These are phyloP conservation scores for Aspergillus sp. DNA, from an alignment of 2,329 filamentous ascomycete species.

Conservation along the genomic window DNA sequence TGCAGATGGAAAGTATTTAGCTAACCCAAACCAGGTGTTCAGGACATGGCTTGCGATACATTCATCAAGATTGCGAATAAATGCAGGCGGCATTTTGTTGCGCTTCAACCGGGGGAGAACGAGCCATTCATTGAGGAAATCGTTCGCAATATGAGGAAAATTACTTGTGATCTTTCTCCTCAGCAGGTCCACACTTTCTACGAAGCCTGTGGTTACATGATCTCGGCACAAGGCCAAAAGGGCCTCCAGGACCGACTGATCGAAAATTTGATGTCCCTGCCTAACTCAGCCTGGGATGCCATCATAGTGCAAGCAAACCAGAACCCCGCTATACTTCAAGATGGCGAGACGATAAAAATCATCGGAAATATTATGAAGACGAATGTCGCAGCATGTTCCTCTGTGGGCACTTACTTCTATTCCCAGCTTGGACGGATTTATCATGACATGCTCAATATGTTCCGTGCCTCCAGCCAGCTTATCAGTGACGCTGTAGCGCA, in stretches of 20 bases:
- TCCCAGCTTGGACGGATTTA: slow-evolving; percentile 97
- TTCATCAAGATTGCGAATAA: slow-evolving; percentile 99
- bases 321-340: slow-evolving; percentile 83
- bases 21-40: slow-evolving; percentile 66
- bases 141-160: slow-evolving; percentile 90
- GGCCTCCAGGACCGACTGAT: slow-evolving; percentile 89
- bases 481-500: slow-evolving; percentile 89
- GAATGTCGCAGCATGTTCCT: slow-evolving; percentile 96
- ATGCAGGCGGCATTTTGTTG: slow-evolving; percentile 95
- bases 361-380: slow-evolving; percentile 99
- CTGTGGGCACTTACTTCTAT: slow-evolving; percentile 95
- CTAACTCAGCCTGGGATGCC: slow-evolving; percentile 91
- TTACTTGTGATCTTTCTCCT: slow-evolving; percentile 90
- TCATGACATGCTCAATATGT: slow-evolving; percentile 99
- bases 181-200: slow-evolving; percentile 99
- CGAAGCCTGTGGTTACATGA: slow-evolving; percentile 99
- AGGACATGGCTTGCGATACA: slow-evolving; percentile 99
- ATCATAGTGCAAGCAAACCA: slow-evolving; percentile 87
- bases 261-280: slow-evolving; percentile 86
- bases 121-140: slow-evolving; percentile 99
- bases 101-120: slow-evolving; percentile 86
- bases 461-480: slow-evolving; percentile 90
- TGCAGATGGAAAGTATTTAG: background rate
- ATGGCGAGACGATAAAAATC: slow-evolving; percentile 94
- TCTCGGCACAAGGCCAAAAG: slow-evolving; percentile 94